phyloP scores from a whole-genome alignment of 192 early-diverging fungal genomes.

The Backusella parvicylindrica region DNA sequence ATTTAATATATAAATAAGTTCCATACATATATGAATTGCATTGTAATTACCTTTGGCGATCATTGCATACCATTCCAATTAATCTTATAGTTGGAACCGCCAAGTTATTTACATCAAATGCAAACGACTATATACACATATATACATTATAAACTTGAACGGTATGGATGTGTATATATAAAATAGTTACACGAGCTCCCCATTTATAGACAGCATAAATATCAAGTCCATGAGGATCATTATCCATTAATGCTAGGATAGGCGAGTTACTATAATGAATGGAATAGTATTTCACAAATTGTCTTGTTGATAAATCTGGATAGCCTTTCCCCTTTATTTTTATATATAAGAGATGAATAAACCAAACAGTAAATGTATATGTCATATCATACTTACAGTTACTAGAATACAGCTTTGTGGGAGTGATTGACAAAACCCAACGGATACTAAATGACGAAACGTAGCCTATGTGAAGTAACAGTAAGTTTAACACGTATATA shows the following conservation, averaged over 20 bases:
- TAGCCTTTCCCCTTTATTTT: conserved; percentile 30
- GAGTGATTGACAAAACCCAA: conserved; percentile 11
- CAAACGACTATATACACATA: neutral
- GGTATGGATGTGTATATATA: neutral
- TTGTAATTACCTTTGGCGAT: conserved; percentile 7
- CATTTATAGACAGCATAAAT: conserved; percentile 32
- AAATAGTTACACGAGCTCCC: conserved; percentile 18
- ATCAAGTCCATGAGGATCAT: conserved; percentile 33
- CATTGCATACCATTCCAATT: conserved; percentile 16
- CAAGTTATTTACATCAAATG: conserved; percentile 17
- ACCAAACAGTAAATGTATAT: neutral
- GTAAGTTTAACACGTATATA: too few relatives aligned
- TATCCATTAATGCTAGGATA: conserved; percentile 25
- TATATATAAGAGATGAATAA: neutral
- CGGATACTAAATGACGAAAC: conserved; percentile 25
- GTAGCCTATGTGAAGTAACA: conserved; percentile 10
- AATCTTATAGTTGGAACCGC: conserved; percentile 16
- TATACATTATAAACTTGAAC: neutral
- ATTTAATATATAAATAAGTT: neutral
- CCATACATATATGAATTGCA: neutral
- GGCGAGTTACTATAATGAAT: conserved; percentile 10
- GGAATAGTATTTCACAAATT: conserved; percentile 21
- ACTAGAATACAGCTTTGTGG: conserved; percentile 21
- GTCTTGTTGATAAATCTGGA: conserved; percentile 24
- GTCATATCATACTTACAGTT: conserved; percentile 13